These are phyloP conservation scores for Pseudoneurospora amorphoporcata DNA, from an alignment of 495 filamentous ascomycete species.

Conservation along the genomic window DNA sequence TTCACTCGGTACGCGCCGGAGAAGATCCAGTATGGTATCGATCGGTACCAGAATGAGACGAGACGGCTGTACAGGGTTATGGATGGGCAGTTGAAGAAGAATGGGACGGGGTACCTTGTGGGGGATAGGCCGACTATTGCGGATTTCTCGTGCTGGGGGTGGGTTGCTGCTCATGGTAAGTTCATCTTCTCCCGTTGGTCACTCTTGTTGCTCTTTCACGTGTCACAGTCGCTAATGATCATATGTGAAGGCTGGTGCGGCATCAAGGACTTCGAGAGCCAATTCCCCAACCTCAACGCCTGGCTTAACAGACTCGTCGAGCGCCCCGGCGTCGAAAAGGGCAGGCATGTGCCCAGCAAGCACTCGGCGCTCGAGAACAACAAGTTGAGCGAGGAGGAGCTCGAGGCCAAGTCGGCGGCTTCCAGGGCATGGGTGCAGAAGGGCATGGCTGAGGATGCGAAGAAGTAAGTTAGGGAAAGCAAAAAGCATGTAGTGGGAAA, in stretches of 20 bases:
- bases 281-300: conserved; percentile 56
- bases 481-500: background rate
- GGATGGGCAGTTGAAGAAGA: conserved; percentile 57
- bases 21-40: conserved; percentile 75
- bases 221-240: background rate
- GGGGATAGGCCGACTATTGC: conserved; percentile 75
- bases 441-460: conserved; percentile 52
- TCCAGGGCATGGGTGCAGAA: conserved; percentile 50
- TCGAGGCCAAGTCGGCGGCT: conserved; percentile 40
- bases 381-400: conserved; percentile 30
- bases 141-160: conserved; percentile 74
- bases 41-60: conserved; percentile 74
- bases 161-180: conserved; percentile 44
- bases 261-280: conserved; percentile 53
- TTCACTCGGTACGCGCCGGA: conserved; percentile 78
- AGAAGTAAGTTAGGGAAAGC: conserved; percentile 38
- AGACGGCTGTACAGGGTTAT: conserved; percentile 71
- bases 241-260: conserved; percentile 53
- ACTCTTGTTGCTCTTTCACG: background rate
- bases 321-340: conserved; percentile 64
- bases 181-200: conserved; percentile 1
- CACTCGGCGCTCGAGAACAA: conserved; percentile 49
- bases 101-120: conserved; percentile 59
- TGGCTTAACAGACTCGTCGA: conserved; percentile 56
- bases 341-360: conserved; percentile 60